Base-by-base conservation (phyloP, 805 yeast species). In the Metschnikowia borealis region DNA sequence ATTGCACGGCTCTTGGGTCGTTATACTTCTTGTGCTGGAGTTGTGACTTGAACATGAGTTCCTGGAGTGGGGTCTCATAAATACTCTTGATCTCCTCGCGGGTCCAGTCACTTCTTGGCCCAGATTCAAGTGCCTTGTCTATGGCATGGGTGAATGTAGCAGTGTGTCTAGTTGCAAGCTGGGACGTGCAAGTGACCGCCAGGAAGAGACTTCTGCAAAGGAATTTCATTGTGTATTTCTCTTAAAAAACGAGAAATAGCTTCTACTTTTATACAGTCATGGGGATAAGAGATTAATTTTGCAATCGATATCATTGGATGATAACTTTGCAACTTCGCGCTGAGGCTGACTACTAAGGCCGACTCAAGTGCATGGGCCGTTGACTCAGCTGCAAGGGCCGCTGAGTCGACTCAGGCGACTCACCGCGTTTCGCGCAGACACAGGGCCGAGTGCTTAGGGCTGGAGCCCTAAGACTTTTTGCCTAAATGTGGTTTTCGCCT, bases 1-100 rank as follows among this genome's bases (percentile, higher is more conserved):
- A 71, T 62, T 87, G 94, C 23, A 86, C 84, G 61, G 85, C 82
- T 0, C 72, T 59, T 1, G 90, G 88, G 54, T 85, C 82, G 61
- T 87, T 89, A 67, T 75, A 78, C 52, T 71, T 74, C 38, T 90
- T 68, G 62, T 87, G 92, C 51, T 84, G 86, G 8, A 77, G 56
- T 57, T 84, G 89, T 0, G 92, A 82, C 36, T 71, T 69, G 61
- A 73, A 75, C 8, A 81, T 74, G 39, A 87, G 70, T 37, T 84
- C 86, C 68, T 82, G 69, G 53, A 87, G 67, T 0, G 94, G 91
- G 1, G 86, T 76, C 49, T 82, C 60, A 60, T 85, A 86, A 46
- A 87, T 83, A 43, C 78, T 79, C 14, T 68, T 62, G 49, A 87
- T 74, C 60, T 86, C 85, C 1, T 72, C 75, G 55, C 74, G 77